Evolutionary conservation across 176 grass and related monocot species (phyloP).

Genomic region (Cenchrus americanus): DNA sequence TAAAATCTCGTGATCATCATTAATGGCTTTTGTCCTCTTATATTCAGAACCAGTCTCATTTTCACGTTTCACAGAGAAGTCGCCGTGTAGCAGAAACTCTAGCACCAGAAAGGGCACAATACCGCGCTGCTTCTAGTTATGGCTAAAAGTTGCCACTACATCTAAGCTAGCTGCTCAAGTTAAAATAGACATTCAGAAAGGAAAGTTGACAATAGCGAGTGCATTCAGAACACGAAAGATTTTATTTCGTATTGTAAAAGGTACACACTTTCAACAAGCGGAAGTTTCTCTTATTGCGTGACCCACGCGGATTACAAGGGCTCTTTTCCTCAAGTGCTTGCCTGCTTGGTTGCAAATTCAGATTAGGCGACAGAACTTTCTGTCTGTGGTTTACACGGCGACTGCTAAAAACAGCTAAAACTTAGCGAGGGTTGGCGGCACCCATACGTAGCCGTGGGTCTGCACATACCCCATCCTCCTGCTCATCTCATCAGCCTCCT

Average conservation of each 20-base stretch:
- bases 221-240: neutral
- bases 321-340: neutral
- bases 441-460: constrained; percentile 91
- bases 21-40: too few relatives aligned
- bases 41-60: too few relatives aligned
- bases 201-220: neutral
- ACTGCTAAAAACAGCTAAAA: constrained; percentile 24
- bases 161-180: neutral
- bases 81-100: too few relatives aligned
- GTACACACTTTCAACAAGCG: neutral
- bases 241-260: constrained; percentile 23
- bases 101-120: too few relatives aligned
- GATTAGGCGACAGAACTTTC: neutral
- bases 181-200: neutral
- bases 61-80: too few relatives aligned
- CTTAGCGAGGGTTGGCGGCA: constrained; percentile 69
- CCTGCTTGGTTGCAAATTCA: neutral
- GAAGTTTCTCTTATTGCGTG: constrained; percentile 21
- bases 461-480: constrained; percentile 73
- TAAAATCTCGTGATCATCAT: too few relatives aligned
- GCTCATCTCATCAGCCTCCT: constrained; percentile 74
- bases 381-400: neutral
- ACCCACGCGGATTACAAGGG: neutral
- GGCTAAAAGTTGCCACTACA: neutral
- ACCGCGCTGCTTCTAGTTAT: neutral